Percentiles rank a stretch among this genome's conserved stretches.
These are phyloP conservation scores for Verticillium tricorpus DNA, from an alignment of 2,329 filamentous ascomycete genomes.

Conservation along the genomic window DNA sequence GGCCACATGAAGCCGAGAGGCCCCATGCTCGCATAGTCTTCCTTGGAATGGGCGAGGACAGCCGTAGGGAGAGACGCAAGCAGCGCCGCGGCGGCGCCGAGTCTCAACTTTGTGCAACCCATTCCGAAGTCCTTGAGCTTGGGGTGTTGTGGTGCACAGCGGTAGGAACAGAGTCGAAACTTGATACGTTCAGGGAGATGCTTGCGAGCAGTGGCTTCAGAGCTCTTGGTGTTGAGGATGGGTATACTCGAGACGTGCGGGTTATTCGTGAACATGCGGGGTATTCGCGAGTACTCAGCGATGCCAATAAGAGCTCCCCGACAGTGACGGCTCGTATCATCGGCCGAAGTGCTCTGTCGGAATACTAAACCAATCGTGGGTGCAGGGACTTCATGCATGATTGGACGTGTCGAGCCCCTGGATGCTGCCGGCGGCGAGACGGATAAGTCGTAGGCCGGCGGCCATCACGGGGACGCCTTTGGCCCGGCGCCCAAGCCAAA, in stretches of 20 bases:
- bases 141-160: not conserved
- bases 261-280: too few species aligned
- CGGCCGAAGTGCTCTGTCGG: not conserved
- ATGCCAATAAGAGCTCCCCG: not conserved
- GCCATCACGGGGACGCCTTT: not conserved
- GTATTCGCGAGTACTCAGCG: not conserved
- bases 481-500: conserved; percentile 10
- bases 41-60: not conserved
- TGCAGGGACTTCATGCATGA: not conserved
- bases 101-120: not conserved
- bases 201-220: not conserved
- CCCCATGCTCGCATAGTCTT: conserved; percentile 4
- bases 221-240: too few species aligned
- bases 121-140: not conserved
- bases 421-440: too few species aligned
- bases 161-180: not conserved
- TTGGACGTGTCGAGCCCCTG: not conserved
- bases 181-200: not conserved
- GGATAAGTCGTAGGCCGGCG: not conserved
- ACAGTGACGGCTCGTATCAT: not conserved
- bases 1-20: conserved; percentile 5
- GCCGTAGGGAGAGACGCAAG: not conserved
- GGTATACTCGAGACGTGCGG: not conserved
- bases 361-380: not conserved
- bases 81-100: not conserved